A percentile compares a stretch with the other conserved stretches of the same genome.
phyloP scores from a whole-genome alignment of 257 asterid genomes.

The Verbena officinalis region DNA sequence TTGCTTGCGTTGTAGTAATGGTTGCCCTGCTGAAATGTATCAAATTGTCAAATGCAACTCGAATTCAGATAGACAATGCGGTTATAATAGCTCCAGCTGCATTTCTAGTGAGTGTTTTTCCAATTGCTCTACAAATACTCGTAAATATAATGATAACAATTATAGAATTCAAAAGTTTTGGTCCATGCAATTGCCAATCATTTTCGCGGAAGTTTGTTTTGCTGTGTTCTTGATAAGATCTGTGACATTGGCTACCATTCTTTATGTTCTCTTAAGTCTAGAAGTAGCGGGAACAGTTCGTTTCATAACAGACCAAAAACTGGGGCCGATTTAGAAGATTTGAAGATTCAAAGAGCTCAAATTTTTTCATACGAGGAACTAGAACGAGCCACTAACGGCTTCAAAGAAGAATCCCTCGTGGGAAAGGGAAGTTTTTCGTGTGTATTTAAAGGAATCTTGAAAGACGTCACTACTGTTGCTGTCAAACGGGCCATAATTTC shows the following conservation, averaged over 20 bases:
- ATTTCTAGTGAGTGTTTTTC: slow-evolving; percentile 54
- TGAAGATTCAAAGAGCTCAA: slow-evolving; percentile 65
- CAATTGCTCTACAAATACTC: slow-evolving; percentile 40
- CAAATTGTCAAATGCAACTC: slow-evolving; percentile 45
- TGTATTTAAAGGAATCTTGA: slow-evolving; percentile 67
- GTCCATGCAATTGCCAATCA: slow-evolving; percentile 62
- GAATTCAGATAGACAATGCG: slow-evolving; percentile 51
- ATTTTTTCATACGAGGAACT: slow-evolving; percentile 71
- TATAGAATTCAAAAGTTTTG: slow-evolving; percentile 34
- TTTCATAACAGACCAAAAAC: slow-evolving; percentile 41
- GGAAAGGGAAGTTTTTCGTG: slow-evolving; percentile 84
- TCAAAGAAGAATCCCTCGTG: slow-evolving; percentile 65
- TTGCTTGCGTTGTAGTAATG: slow-evolving; percentile 67
- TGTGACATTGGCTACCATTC: slow-evolving; percentile 48
- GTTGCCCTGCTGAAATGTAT: slow-evolving; percentile 70
- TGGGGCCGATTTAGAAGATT: slow-evolving; percentile 55
- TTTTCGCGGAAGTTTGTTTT: slow-evolving; percentile 62
- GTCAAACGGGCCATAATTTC: slow-evolving; percentile 70
- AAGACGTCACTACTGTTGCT: slow-evolving; percentile 64
- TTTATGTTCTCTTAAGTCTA: slow-evolving; percentile 51
- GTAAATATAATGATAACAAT: slow-evolving; percentile 26
- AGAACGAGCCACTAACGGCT: slow-evolving; percentile 62
- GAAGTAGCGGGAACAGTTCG: slow-evolving; percentile 32
- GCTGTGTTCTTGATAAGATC: slow-evolving; percentile 61
- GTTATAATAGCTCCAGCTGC: slow-evolving; percentile 66